Evolutionary conservation across 2,329 filamentous ascomycete species (phyloP).

Genomic region (Dactylellina haptotyla): DNA sequence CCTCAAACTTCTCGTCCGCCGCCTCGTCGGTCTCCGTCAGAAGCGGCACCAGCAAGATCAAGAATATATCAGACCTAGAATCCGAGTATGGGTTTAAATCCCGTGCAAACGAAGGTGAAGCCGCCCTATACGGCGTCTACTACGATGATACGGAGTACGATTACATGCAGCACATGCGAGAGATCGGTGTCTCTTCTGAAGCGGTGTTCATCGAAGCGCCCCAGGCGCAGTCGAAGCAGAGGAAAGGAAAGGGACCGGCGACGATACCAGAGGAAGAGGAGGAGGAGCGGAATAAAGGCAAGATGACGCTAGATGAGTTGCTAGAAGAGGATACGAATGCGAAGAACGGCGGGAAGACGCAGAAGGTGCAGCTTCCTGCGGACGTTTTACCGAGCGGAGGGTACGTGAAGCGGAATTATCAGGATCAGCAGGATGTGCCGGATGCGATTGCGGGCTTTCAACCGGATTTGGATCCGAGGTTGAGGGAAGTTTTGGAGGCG

Average conservation of each 20-base stretch:
- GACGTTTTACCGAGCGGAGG: slow-evolving; percentile 83
- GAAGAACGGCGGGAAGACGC: slow-evolving; percentile 60
- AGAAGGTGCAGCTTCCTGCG: slow-evolving; percentile 66
- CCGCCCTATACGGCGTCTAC: slow-evolving; percentile 91
- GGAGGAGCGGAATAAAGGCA: slow-evolving; percentile 69
- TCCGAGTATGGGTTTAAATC: slow-evolving; percentile 77
- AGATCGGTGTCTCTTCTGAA: slow-evolving; percentile 77
- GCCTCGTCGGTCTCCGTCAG: slow-evolving; percentile 64
- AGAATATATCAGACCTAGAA: slow-evolving; percentile 78
- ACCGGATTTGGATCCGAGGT: slow-evolving; percentile 90
- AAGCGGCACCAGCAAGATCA: slow-evolving; percentile 66
- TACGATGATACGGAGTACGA: slow-evolving; percentile 96
- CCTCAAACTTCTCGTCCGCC: slow-evolving; percentile 42
- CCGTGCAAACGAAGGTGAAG: slow-evolving; percentile 92
- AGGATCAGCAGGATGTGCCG: slow-evolving; percentile 90
- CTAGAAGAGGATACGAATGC: slow-evolving; percentile 69
- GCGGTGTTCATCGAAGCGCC: slow-evolving; percentile 82
- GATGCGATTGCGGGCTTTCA: slow-evolving; percentile 93
- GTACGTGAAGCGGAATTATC: slow-evolving; percentile 79
- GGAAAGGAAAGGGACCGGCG: slow-evolving; percentile 66
- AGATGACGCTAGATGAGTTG: slow-evolving; percentile 83
- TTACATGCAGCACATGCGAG: slow-evolving; percentile 98
- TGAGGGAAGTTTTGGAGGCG: slow-evolving; percentile 64
- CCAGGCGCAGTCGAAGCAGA: slow-evolving; percentile 67
- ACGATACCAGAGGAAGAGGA: slow-evolving; percentile 30